Evolutionary conservation across 2,329 filamentous ascomycete genomes (phyloP), one percentile per base, ranked within the genome.

Genomic region (Sclerotinia trifoliorum): DNA sequence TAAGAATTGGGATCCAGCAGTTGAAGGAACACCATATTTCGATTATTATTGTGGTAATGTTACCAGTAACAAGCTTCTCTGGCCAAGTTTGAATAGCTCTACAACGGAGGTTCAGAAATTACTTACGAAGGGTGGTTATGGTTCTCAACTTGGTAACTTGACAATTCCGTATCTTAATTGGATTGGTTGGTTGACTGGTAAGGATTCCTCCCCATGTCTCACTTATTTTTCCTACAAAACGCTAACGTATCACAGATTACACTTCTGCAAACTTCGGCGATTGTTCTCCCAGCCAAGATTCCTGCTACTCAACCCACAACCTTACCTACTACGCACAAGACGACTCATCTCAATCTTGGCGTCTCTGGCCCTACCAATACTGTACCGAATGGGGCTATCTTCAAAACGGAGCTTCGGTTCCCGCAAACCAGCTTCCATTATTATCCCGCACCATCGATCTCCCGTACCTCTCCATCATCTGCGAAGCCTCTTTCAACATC

Each of bases 301-400:
- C 79, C 21, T 88, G 84, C 77, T 87, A 83, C 74, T 79, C 79
- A 24, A 77, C 75, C 19, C 80, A 85, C 73, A 83, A 87, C 70
- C 71, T 74, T 8, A 80, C 80, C 0, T 80, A 74, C 68, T 85
- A 83, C 74, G 75, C 79, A 44, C 76, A 81, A 72, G 80, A 83
- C 68, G 79, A 80, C 70, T 75, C 82, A 39, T 72, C 71, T 2
- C 78, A 81, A 67, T 74, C 72, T n/a, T 85, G 81, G 80, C 78
- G 82, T 35, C 76, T 79, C 66, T 89, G 87, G 87, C 78, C 80
- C 24, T 89, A 88, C 73, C 86, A 72, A 63, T 68, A 69, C 24
- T 58, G 74, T 69, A 79, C 76, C 19, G 85, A 87, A 83, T 95
- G 91, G 91, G 92, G 92, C 13, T 95, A 87, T 79, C 86, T 94